Evolutionary conservation across 1,284 basidiomycete species (phyloP).

Genomic region (Inonotus hispidus): DNA sequence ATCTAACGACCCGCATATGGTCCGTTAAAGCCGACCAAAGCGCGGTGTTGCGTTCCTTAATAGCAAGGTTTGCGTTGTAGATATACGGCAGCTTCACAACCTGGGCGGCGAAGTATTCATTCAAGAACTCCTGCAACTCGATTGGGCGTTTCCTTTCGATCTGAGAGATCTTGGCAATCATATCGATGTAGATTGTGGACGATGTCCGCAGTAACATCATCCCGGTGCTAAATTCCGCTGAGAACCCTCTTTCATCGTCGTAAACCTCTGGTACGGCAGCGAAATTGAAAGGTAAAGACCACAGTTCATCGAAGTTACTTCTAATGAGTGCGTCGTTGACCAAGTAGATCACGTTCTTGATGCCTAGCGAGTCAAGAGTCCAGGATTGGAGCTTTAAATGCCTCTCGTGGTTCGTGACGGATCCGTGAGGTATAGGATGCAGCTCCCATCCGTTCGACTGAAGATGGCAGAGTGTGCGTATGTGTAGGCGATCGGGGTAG

Average conservation of each 20-base stretch:
- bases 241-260: constrained; percentile 31
- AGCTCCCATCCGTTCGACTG: constrained; percentile 36
- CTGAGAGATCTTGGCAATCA: constrained; percentile 31
- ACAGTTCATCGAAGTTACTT: constrained; percentile 42
- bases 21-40: constrained; percentile 34
- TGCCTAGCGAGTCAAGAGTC: constrained; percentile 33
- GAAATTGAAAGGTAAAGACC: constrained; percentile 37
- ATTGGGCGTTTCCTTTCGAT: constrained; percentile 32
- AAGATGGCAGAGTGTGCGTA: constrained; percentile 35
- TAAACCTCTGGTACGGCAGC: constrained; percentile 41
- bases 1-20: constrained; percentile 36
- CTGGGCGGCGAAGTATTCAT: constrained; percentile 36
- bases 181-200: constrained; percentile 29
- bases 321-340: constrained; percentile 40
- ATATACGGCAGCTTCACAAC: constrained; percentile 37
- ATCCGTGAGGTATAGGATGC: constrained; percentile 29
- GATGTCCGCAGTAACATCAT: constrained; percentile 36
- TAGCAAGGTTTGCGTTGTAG: constrained; percentile 42
- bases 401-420: constrained; percentile 35
- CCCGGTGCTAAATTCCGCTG: constrained; percentile 38
- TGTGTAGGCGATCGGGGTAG: constrained; percentile 35
- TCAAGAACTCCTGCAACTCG: constrained; percentile 43
- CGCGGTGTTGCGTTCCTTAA: constrained; percentile 32
- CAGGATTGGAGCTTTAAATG: constrained; percentile 43
- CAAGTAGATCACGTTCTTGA: constrained; percentile 33